Percentiles rank a stretch among this genome's conserved stretches.
phyloP scores from a whole-genome alignment of 257 asterid genomes.

The Echites panduratus region DNA sequence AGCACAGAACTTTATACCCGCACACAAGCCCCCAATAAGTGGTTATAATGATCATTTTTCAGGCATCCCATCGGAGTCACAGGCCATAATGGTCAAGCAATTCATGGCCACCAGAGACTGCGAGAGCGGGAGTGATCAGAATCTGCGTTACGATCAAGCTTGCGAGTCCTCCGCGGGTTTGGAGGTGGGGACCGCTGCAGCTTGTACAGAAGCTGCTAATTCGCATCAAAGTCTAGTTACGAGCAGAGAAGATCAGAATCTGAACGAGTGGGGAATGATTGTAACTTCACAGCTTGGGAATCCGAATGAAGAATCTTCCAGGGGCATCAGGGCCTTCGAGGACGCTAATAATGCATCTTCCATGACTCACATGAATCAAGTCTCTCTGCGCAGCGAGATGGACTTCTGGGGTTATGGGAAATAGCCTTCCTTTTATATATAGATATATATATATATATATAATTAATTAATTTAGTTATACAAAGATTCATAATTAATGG shows the following conservation, averaged over 20 bases:
- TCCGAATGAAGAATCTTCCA: constrained; percentile 19
- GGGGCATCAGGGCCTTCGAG: constrained; percentile 21
- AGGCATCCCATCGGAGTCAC: constrained; percentile 20
- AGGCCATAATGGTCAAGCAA: constrained; percentile 41
- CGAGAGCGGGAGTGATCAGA: constrained; percentile 39
- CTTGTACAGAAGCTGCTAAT: constrained; percentile 6
- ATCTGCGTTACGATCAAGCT: constrained; percentile 23
- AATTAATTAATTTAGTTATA: too few species aligned
- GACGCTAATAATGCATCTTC: constrained; percentile 23
- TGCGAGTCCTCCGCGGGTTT: constrained; percentile 7
- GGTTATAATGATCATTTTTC: constrained; percentile 23
- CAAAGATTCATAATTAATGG: too few species aligned
- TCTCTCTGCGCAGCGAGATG: constrained; percentile 58
- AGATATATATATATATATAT: too few species aligned
- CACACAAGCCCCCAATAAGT: constrained; percentile 24
- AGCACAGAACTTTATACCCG: constrained; percentile 38
- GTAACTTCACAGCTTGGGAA: constrained; percentile 22
- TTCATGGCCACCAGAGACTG: constrained; percentile 46
- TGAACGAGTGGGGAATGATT: constrained; percentile 45
- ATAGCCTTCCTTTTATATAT: background rate
- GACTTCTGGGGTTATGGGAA: constrained; percentile 74
- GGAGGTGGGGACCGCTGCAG: constrained; percentile 22
- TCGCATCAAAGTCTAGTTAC: constrained; percentile 15
- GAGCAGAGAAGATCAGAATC: constrained; percentile 23
- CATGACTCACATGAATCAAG: constrained; percentile 40